Percentiles rank a stretch among this genome's conserved stretches.
Conservation (phyloP, 495 filamentous ascomycete species). For the Evernia prunastri region DNA sequence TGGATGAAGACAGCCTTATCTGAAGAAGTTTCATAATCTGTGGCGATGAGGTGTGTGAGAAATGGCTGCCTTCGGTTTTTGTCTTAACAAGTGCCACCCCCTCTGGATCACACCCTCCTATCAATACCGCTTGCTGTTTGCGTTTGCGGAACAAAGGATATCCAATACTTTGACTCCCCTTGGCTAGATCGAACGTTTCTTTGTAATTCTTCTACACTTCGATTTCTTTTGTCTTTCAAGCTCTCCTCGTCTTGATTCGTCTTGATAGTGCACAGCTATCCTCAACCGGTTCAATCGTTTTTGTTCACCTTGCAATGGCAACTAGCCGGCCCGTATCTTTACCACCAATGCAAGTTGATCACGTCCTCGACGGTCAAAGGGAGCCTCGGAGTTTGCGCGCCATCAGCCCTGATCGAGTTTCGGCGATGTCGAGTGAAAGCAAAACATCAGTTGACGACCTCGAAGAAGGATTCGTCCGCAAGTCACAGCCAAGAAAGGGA, state of each 20-base stretch:
- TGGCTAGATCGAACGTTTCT: background rate
- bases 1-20: no score
- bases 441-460: background rate
- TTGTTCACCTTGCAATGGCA: background rate
- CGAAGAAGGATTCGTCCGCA: background rate
- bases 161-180: background rate
- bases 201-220: background rate
- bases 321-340: background rate
- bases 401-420: background rate
- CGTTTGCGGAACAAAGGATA: no score
- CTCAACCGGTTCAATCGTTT: background rate
- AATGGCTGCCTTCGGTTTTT: background rate
- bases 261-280: background rate
- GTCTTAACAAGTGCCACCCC: background rate
- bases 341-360: background rate
- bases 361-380: background rate
- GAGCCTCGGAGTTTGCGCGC: background rate
- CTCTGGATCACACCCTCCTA: no score
- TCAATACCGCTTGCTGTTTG: no score
- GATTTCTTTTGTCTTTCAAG: background rate
- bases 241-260: background rate
- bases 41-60: background rate
- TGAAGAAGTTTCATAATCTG: background rate
- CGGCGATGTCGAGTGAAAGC: background rate
- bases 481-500: background rate